Conservation (phyloP, 2,329 filamentous ascomycete species). For the Colletotrichum graminicola region DNA sequence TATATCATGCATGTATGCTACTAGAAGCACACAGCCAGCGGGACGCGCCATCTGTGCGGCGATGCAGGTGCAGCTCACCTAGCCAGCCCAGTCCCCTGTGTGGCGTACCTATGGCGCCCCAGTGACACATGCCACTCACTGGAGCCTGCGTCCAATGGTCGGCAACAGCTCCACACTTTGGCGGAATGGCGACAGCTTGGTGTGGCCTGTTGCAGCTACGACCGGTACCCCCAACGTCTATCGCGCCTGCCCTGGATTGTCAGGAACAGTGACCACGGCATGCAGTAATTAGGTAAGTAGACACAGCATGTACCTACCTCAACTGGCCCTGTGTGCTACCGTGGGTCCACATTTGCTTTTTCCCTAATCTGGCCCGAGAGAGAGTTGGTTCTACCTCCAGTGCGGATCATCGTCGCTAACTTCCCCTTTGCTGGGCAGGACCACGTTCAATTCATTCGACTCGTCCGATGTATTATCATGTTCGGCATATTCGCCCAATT, state of each 20-base stretch:
- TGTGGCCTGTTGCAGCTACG: neutral
- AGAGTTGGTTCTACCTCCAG: no score
- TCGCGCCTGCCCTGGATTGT: neutral
- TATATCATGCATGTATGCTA: no score
- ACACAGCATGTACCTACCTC: neutral
- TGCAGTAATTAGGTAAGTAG: no score
- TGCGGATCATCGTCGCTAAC: constrained; percentile 25
- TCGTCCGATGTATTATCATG: neutral
- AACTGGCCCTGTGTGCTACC: no score
- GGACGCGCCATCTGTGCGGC: constrained; percentile 36
- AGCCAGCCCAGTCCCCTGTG: no score
- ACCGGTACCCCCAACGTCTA: neutral
- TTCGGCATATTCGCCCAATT: neutral
- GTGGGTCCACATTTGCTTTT: no score
- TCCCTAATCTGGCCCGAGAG: no score
- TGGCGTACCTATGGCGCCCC: neutral
- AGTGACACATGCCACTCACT: constrained; percentile 10
- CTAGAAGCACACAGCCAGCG: neutral
- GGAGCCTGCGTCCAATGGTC: constrained; percentile 3
- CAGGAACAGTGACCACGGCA: neutral
- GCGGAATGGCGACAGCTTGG: constrained; percentile 1
- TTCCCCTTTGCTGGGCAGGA: constrained; percentile 25
- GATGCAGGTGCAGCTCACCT: constrained; percentile 11
- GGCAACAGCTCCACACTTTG: neutral
- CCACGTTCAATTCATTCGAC: constrained; percentile 4